A percentile compares a stretch with the other conserved stretches of the same genome.
Conservation (phyloP, 306 rosid genomes). For the Glycine tomentella region DNA sequence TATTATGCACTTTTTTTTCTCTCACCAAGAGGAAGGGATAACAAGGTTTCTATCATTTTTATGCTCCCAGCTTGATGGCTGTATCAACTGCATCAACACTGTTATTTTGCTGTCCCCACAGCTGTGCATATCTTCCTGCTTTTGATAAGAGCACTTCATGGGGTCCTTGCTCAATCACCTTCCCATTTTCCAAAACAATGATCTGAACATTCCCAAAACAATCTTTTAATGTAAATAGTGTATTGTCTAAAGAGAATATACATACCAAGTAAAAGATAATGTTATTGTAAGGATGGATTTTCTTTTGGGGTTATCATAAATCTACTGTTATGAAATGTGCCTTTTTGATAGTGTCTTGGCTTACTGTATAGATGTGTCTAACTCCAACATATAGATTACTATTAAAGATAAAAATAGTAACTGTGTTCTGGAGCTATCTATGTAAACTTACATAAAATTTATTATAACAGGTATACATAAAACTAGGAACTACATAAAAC, state of each 20-base stretch:
- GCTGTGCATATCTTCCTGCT: conserved; percentile 95
- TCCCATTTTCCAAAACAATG: conserved; percentile 91
- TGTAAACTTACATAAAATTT: conserved; percentile 3
- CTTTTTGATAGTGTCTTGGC: not conserved
- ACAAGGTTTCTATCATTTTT: conserved; percentile 27
- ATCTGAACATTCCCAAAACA: conserved; percentile 60
- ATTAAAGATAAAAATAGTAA: conserved; percentile 21
- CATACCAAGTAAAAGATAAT: not conserved
- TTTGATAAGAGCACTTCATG: conserved; percentile 83
- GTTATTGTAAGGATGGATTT: conserved; percentile 2
- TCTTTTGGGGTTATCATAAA: conserved; percentile 16
- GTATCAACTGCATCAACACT: conserved; percentile 76
- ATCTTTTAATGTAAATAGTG: not conserved
- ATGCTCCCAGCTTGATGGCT: conserved; percentile 60
- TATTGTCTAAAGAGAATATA: not conserved
- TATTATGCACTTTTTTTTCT: conserved; percentile 12
- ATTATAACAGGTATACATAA: conserved; percentile 6
- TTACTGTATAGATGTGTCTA: not conserved
- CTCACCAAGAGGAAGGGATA: conserved; percentile 10
- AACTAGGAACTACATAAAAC: conserved; percentile 21
- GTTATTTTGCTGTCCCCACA: conserved; percentile 96
- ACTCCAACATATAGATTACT: conserved; percentile 2
- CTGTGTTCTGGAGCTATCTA: conserved; percentile 12
- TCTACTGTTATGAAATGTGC: not conserved
- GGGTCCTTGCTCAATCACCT: conserved; percentile 93